phyloP scores from a whole-genome alignment of 2,329 filamentous ascomycete species.

The Aspergillus sp. region DNA sequence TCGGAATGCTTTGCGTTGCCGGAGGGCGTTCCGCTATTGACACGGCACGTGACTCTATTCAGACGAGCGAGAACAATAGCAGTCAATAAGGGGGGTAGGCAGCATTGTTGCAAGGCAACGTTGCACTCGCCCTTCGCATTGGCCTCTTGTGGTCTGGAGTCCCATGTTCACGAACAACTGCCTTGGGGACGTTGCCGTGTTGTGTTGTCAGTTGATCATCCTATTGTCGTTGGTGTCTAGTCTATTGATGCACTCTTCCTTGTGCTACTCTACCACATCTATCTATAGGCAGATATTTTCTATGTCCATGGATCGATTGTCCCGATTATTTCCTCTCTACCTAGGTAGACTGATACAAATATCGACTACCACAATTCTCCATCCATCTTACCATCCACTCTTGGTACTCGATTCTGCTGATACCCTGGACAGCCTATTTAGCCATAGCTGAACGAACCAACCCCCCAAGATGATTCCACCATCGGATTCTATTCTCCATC shows the following conservation, averaged over 20 bases:
- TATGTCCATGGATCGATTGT: neutral
- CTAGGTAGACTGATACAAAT: neutral
- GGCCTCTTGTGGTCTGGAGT: neutral
- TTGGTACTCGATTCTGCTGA: neutral
- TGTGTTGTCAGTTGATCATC: neutral
- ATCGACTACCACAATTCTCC: neutral
- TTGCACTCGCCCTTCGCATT: neutral
- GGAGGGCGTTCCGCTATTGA: neutral
- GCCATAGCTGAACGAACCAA: neutral
- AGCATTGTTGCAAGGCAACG: slow-evolving; percentile 13
- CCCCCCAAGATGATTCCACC: slow-evolving; percentile 25
- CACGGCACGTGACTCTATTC: slow-evolving; percentile 18
- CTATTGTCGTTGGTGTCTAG: neutral
- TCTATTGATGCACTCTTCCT: neutral
- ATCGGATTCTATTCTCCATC: slow-evolving; percentile 28
- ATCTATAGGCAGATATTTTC: slow-evolving; percentile 7
- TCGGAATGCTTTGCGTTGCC: no score
- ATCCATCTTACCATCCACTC: slow-evolving; percentile 6
- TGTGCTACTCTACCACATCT: neutral
- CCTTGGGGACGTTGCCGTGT: neutral
- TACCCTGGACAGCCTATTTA: neutral
- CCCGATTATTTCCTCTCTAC: neutral
- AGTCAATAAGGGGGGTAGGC: slow-evolving; percentile 3
- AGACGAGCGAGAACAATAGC: slow-evolving; percentile 21
- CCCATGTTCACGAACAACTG: neutral